Base-by-base conservation (phyloP, 441 rosid genomes). In the Arabidopsis lyrata region DNA sequence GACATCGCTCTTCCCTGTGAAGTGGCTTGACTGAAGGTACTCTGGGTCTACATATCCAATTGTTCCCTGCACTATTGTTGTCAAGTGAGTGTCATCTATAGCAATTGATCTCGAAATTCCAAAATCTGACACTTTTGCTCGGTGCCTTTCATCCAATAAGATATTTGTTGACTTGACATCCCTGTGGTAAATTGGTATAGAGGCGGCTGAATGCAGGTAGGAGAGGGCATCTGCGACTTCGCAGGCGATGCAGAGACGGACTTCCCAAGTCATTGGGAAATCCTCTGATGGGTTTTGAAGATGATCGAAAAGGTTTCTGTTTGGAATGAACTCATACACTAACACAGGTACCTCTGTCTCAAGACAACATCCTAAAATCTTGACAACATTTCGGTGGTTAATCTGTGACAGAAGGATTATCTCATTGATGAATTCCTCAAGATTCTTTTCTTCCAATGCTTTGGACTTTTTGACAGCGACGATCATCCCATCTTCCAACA, bases 181-280 rank as follows among this genome's bases (percentile, higher is more conserved):
- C 3, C 87, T 79, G 36, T 86, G 92, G 45, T 72, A 83, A 15
- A 86, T 76, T 49, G 90, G 86, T 15, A 72, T 55, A 10, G 90
- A 83, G 41, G 84, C 90, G 9, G 90, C 81, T 47, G 80, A 86
- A 71, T 87, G 92, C 85, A 86, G 79, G 66, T 83, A 84, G 0
- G 85, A 76, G 18, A 83, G 53, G 15, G 92, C 88, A 75, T 66
- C 81, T 0, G 88, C 84, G 1, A 81, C 87, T 79, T 87, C 88
- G 1, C 80, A 68, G 4, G 87, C 84, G 1, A 86, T 78, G 63
- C 78, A 8, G 36, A 80, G 38, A 5, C 84, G 81, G 18, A 57
- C 38, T 18, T 81, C 78, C 88, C 89, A 85, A 16, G 81, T 53
- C 73, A 85, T 79, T 1, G 79, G 68, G 14, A 55, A 27, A 16